These are phyloP conservation scores for Puccinia triticina DNA, from an alignment of 1,284 basidiomycete genomes.

Conservation along the genomic window DNA sequence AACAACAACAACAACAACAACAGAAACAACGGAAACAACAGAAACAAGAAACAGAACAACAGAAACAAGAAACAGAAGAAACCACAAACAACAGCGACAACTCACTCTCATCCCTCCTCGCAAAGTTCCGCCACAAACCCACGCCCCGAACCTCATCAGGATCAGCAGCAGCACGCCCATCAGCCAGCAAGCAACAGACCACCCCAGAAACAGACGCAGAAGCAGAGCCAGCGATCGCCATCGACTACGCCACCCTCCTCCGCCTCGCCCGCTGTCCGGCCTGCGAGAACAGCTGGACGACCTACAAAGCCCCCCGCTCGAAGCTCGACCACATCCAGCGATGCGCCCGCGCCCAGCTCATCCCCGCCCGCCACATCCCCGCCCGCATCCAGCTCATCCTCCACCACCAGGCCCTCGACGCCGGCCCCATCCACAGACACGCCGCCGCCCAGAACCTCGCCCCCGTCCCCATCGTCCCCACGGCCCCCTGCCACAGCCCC, in stretches of 20 bases:
- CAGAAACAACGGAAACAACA: not conserved
- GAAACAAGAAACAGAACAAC: not conserved
- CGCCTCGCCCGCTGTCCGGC: conserved; percentile 31
- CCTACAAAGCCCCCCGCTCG: conserved; percentile 35
- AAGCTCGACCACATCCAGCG: conserved; percentile 38
- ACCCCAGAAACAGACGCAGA: not conserved
- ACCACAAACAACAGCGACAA: not conserved
- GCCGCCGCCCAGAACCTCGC: not conserved
- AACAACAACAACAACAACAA: not conserved
- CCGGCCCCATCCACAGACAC: conserved; percentile 23
- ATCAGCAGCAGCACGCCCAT: not conserved
- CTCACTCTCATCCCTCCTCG: not conserved
- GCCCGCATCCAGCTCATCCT: conserved; percentile 11
- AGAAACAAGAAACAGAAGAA: not conserved
- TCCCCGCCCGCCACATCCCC: not conserved
- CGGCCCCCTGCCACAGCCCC: no score
- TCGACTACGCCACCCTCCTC: conserved; percentile 30
- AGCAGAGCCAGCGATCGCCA: not conserved
- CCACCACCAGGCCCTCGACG: not conserved
- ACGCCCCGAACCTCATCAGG: not conserved
- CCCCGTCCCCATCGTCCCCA: no score
- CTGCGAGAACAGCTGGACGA: conserved; percentile 27
- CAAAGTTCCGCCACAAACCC: conserved; percentile 1
- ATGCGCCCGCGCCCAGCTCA: conserved; percentile 18
- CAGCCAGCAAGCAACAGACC: not conserved